phyloP scores from a whole-genome alignment of 2,329 filamentous ascomycete genomes.

The Diplodia intermedia region DNA sequence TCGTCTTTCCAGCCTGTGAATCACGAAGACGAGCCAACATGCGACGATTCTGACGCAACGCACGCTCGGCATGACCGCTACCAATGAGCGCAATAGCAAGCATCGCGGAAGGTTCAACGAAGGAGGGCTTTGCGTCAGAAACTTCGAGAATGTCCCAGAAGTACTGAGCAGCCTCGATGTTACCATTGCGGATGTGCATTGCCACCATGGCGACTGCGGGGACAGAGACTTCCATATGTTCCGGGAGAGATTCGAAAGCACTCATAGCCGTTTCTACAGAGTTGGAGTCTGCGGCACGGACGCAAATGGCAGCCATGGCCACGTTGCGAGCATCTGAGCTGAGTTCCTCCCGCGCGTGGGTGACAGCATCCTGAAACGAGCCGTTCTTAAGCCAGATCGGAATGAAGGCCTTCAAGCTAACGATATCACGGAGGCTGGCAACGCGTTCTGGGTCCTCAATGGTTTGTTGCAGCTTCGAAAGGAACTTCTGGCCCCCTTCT shows the following conservation, averaged over 20 bases:
- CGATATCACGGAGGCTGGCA: conserved; percentile 70
- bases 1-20: conserved; percentile 57
- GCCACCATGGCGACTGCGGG: conserved; percentile 84
- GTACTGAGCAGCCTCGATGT: conserved; percentile 76
- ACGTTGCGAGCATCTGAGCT: conserved; percentile 64
- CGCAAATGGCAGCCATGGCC: conserved; percentile 76
- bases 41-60: conserved; percentile 75
- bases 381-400: conserved; percentile 75
- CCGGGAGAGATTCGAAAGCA: conserved; percentile 58
- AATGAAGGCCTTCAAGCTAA: conserved; percentile 78
- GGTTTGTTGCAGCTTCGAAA: conserved; percentile 74
- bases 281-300: conserved; percentile 79
- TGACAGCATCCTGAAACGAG: conserved; percentile 74
- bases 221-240: conserved; percentile 51
- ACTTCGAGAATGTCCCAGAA: conserved; percentile 79
- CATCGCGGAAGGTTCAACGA: conserved; percentile 90
- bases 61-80: conserved; percentile 83
- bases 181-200: conserved; percentile 81
- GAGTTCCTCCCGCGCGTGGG: conserved; percentile 70
- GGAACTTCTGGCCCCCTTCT: conserved; percentile 83
- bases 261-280: conserved; percentile 71
- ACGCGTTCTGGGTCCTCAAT: conserved; percentile 60
- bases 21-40: conserved; percentile 87
- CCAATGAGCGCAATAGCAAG: conserved; percentile 87
- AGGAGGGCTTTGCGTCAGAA: conserved; percentile 66